Conservation (phyloP, 139 green algal genomes). For the Chlorella ohadii region DNA sequence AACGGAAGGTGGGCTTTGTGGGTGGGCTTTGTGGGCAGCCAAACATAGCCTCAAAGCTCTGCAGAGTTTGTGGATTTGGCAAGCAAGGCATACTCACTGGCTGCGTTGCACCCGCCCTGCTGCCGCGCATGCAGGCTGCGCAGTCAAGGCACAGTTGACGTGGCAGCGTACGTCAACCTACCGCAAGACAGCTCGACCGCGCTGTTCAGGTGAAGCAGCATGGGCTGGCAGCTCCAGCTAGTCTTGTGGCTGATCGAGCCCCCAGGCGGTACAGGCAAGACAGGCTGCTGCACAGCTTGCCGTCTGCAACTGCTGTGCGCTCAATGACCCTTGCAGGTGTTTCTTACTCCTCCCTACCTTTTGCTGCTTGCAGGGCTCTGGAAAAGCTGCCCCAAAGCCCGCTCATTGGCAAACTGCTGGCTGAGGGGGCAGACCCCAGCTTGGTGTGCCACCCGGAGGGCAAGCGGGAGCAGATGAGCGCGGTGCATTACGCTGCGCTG, state of each 20-base stretch:
- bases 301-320: too few species aligned
- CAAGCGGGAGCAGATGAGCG: background rate
- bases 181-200: background rate
- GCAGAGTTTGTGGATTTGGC: too few species aligned
- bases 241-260: too few species aligned
- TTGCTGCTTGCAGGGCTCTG: slow-evolving; percentile 20
- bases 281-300: too few species aligned
- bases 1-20: too few species aligned
- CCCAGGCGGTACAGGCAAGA: too few species aligned
- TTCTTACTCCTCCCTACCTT: too few species aligned
- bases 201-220: background rate
- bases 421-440: background rate
- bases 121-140: background rate
- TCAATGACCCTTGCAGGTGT: too few species aligned
- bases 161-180: background rate
- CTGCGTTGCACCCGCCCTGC: background rate
- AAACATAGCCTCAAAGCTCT: too few species aligned
- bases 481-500: slow-evolving; percentile 11
- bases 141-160: background rate
- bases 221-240: too few species aligned
- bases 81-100: too few species aligned
- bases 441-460: background rate
- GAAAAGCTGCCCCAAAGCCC: background rate
- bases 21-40: too few species aligned
- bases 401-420: background rate